Percentiles rank a stretch among this genome's conserved stretches.
Evolutionary conservation across 345 rosid species (phyloP).

Genomic region (Salix dunnii): DNA sequence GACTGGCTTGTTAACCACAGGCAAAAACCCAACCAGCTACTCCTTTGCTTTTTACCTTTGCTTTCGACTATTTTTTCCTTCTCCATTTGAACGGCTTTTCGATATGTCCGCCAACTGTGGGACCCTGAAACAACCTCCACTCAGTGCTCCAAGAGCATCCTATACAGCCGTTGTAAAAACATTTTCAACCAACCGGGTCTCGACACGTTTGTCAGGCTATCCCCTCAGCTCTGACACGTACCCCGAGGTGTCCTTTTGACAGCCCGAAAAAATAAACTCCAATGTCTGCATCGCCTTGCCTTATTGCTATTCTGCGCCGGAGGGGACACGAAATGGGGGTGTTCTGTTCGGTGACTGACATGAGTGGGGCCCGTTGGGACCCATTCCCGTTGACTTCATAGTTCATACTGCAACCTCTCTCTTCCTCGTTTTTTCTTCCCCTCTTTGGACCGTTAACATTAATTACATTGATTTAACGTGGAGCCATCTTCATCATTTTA

Average conservation of each 20-base stretch:
- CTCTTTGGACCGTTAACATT: no score
- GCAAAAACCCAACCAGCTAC: no score
- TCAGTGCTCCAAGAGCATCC: neutral
- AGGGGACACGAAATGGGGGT: conserved; percentile 1
- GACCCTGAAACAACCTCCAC: conserved; percentile 10
- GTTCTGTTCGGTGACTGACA: conserved; percentile 14
- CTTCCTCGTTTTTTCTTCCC: neutral
- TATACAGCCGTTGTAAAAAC: conserved; percentile 20
- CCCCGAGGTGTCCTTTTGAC: neutral
- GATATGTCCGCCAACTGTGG: conserved; percentile 18
- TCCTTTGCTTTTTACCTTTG: no score
- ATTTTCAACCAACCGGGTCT: neutral
- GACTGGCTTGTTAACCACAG: no score
- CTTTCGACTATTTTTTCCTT: no score
- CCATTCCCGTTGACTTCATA: conserved; percentile 29
- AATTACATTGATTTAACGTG: no score
- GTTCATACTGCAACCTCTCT: neutral
- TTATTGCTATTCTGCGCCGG: conserved; percentile 19
- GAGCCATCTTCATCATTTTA: no score
- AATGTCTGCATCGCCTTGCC: no score
- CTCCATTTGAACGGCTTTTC: neutral
- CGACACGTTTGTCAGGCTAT: conserved; percentile 6
- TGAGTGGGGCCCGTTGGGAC: conserved; percentile 7
- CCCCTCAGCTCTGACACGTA: conserved; percentile 14
- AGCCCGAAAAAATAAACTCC: neutral